Percentiles rank a stretch among this genome's conserved stretches.
Evolutionary conservation across 2,329 filamentous ascomycete species (phyloP).

Genomic region (Hypocreales sp.): DNA sequence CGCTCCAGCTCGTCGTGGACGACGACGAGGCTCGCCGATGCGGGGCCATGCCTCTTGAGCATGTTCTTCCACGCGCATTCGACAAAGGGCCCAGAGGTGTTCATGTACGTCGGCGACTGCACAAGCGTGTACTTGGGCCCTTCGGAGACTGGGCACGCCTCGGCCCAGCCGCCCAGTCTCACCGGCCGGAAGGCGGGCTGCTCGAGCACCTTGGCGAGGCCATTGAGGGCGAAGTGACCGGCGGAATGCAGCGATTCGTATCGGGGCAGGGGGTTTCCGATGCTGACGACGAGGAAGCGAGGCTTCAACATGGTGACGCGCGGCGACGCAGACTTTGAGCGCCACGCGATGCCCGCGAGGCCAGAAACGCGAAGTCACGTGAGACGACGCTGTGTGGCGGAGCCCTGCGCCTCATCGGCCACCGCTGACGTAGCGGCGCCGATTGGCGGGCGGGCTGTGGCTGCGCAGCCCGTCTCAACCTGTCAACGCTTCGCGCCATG

Average conservation of each 20-base stretch:
- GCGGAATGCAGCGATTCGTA: constrained; percentile 72
- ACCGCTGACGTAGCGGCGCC: constrained; percentile 13
- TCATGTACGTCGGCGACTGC: constrained; percentile 71
- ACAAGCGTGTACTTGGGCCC: constrained; percentile 48
- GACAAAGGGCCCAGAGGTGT: constrained; percentile 61
- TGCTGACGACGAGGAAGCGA: constrained; percentile 64
- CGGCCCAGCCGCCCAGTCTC: constrained; percentile 29
- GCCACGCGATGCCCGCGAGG: too few relatives aligned
- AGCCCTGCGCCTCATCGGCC: constrained; percentile 4
- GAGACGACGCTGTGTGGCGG: constrained; percentile 2
- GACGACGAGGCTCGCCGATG: constrained; percentile 45
- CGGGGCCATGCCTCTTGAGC: constrained; percentile 19
- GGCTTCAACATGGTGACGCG: constrained; percentile 19
- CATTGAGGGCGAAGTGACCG: constrained; percentile 62
- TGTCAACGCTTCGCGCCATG: too few relatives aligned
- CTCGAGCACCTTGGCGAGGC: constrained; percentile 29
- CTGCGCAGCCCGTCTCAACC: constrained; percentile 9
- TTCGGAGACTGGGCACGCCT: constrained; percentile 31
- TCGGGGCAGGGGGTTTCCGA: constrained; percentile 72
- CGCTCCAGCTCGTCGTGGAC: constrained; percentile 83
- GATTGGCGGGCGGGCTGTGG: constrained; percentile 15
- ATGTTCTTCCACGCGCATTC: constrained; percentile 47
- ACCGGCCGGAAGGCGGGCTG: constrained; percentile 33
- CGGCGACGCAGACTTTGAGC: background rate
- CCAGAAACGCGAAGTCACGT: constrained; percentile 1